Percentiles rank a stretch among this genome's conserved stretches.
Conservation (phyloP, 106 monocot species). For the Dactylorhiza incarnata region DNA sequence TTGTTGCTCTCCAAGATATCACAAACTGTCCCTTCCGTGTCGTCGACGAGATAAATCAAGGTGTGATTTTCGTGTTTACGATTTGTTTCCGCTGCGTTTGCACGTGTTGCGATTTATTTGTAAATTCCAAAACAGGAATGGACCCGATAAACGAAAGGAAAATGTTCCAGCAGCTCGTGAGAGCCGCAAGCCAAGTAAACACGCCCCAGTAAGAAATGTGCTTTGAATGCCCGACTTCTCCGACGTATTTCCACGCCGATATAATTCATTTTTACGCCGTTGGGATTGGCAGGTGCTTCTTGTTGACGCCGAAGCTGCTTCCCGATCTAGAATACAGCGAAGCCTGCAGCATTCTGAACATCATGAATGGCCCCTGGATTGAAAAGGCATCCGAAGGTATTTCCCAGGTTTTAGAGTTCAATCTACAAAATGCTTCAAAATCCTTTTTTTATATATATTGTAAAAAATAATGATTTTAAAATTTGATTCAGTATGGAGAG, state of each 20-base stretch:
- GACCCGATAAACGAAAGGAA: slow-evolving; percentile 97
- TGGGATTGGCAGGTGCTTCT: slow-evolving; percentile 58
- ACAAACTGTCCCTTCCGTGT: slow-evolving; percentile 99
- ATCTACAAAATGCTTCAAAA: neutral
- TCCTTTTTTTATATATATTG: neutral
- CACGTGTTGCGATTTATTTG: neutral
- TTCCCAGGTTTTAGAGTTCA: neutral
- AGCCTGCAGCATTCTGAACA: slow-evolving; percentile 91
- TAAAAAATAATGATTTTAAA: neutral
- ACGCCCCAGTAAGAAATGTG: slow-evolving; percentile 79
- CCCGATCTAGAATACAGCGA: slow-evolving; percentile 93
- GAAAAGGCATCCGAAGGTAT: slow-evolving; percentile 81
- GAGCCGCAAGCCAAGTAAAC: slow-evolving; percentile 81
- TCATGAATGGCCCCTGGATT: slow-evolving; percentile 99
- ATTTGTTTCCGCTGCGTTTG: neutral
- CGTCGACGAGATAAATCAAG: slow-evolving; percentile 99
- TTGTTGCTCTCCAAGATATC: slow-evolving; percentile 97
- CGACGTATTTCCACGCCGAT: neutral
- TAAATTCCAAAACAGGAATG: slow-evolving; percentile 53
- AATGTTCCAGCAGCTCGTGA: slow-evolving; percentile 99
- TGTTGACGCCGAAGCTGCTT: slow-evolving; percentile 88
- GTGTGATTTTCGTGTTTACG: slow-evolving; percentile 12
- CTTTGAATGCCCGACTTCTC: neutral
- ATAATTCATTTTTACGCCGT: neutral
- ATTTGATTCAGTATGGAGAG: slow-evolving; percentile 51